These are phyloP conservation scores for Lachnellula hyalina DNA, from an alignment of 2,329 filamentous ascomycete species.

Conservation along the genomic window DNA sequence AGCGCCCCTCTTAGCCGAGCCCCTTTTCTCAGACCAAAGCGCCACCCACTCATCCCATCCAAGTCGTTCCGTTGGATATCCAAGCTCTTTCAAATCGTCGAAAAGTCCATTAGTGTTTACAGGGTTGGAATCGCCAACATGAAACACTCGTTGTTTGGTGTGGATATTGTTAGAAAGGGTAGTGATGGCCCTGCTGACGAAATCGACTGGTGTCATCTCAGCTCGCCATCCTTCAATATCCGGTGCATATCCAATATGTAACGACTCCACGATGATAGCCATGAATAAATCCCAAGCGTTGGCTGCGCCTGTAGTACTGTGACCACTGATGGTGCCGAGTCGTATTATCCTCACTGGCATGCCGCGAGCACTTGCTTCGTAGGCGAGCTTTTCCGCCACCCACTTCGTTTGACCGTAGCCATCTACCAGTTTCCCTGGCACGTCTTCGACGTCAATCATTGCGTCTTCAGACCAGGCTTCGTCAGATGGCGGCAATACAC, in stretches of 20 bases:
- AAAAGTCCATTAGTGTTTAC: constrained; percentile 64
- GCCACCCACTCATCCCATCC: constrained; percentile 69
- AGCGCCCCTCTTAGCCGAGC: constrained; percentile 57
- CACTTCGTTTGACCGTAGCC: constrained; percentile 92
- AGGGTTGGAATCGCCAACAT: constrained; percentile 68
- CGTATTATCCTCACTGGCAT: constrained; percentile 70
- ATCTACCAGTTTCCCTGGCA: constrained; percentile 66
- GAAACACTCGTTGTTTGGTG: constrained; percentile 61
- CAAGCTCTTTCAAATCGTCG: constrained; percentile 56
- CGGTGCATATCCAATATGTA: constrained; percentile 65
- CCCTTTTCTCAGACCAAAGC: constrained; percentile 67
- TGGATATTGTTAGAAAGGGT: constrained; percentile 61
- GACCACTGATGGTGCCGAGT: constrained; percentile 76
- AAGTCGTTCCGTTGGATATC: constrained; percentile 63
- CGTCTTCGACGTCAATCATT: constrained; percentile 61
- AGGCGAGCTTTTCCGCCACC: constrained; percentile 61
- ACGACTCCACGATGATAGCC: constrained; percentile 70
- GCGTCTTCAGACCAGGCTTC: constrained; percentile 67
- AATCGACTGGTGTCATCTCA: constrained; percentile 82
- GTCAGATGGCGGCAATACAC: constrained; percentile 63
- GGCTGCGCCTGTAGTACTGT: constrained; percentile 67
- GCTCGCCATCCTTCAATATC: constrained; percentile 70
- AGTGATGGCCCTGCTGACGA: constrained; percentile 69
- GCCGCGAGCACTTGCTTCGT: constrained; percentile 72
- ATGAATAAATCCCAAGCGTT: constrained; percentile 76